Percentiles rank a stretch among this genome's conserved stretches.
These are phyloP conservation scores for Citrullus amarus DNA, from an alignment of 306 rosid species.

Conservation along the genomic window DNA sequence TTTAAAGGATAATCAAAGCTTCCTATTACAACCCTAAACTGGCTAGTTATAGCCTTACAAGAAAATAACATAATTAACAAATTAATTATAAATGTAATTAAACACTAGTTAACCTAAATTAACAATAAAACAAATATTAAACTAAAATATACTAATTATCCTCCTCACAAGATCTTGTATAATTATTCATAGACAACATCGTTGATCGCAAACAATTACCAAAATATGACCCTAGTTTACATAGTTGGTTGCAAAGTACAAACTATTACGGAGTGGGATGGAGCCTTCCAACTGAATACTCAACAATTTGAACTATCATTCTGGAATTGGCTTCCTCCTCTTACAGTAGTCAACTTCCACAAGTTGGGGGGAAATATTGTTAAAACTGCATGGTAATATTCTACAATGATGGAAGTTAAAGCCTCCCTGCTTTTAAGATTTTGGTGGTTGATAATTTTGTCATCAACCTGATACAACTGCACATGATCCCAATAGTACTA, in stretches of 20 bases:
- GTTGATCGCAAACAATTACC: background rate
- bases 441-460: background rate
- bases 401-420: background rate
- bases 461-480: background rate
- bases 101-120: too few species aligned
- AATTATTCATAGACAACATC: background rate
- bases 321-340: background rate
- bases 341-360: too few species aligned
- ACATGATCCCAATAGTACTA: background rate
- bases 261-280: background rate
- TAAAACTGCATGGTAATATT: too few species aligned
- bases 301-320: background rate
- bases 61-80: too few species aligned
- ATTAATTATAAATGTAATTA: too few species aligned
- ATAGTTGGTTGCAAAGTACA: background rate
- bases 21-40: too few species aligned
- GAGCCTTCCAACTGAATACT: background rate
- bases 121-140: too few species aligned
- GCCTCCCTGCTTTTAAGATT: background rate
- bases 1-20: too few species aligned
- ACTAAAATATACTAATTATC: too few species aligned
- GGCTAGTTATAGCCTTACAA: too few species aligned
- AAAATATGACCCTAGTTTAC: background rate
- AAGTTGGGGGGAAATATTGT: background rate
- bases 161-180: too few species aligned